Base-by-base conservation (phyloP, 2,329 filamentous ascomycete genomes). In the Trichophyton rubrum region DNA sequence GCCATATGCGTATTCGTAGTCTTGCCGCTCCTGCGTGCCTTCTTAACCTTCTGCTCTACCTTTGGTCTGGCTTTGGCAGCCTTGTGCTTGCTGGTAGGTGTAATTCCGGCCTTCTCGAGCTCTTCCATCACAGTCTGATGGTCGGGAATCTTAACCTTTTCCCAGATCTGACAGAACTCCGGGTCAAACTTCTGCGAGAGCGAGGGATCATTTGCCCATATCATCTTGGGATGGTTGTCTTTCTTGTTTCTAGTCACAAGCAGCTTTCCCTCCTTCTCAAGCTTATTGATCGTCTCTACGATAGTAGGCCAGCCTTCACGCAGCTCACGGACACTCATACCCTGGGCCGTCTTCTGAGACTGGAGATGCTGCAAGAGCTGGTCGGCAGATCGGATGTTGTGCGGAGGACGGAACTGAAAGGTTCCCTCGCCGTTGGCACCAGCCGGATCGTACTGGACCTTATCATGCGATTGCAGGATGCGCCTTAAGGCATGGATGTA, bases 221-320 rank as follows among this genome's bases (percentile, higher is more conserved):
- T 85, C 77, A 87, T 89, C 68, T 86, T 85, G 1, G 92, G 86
- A 67, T 88, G 83, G 69, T 88, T 87, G 72, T 97, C 92, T 77
- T 97, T 97, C 76, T 93, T 95, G 60, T 91, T 91, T 63, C 91
- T 84, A 22, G 89, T 88, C 4, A 96, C 89, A 40, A 97, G 80
- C 53, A 97, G 80, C 72, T 87, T 86, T 69, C 91, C 86, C 71
- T 88, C 83, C 45, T 75, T 75, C 77, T 96, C 92, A 58, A 99
- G 80, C 66, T 83, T 79, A 64, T 87, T 82, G 71, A 99, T 87
- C 8, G 87, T 82, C 20, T 86, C 82, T 63, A 91, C 85, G 69
- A 90, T 95, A 67, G 87, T 86, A 24, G 87, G 85, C 93, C 93
- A 99, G 64, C 93, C 93, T 71, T 99, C 93, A 75, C 96, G 95